phyloP scores from a whole-genome alignment of 257 asterid species.

The Solanum paucissectum region DNA sequence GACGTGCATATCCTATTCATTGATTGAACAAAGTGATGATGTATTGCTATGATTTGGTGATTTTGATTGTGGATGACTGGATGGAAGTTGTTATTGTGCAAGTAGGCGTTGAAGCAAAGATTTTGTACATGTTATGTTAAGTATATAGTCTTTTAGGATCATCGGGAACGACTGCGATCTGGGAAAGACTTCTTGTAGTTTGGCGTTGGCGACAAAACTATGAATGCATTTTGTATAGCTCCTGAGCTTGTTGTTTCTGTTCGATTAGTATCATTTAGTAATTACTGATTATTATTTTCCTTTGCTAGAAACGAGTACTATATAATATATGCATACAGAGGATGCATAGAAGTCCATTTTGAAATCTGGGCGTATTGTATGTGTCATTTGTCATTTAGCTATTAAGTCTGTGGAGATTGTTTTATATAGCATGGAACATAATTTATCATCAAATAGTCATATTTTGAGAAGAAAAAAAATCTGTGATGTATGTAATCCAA shows the following conservation, averaged over 20 bases:
- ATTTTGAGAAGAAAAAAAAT: no score
- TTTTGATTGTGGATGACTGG: not conserved
- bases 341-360: not conserved
- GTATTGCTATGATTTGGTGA: not conserved
- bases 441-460: not conserved
- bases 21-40: not conserved
- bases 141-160: not conserved
- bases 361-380: not conserved
- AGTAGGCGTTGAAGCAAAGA: not conserved
- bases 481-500: not conserved
- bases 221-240: not conserved
- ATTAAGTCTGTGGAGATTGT: not conserved
- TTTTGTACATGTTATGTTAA: not conserved
- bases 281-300: not conserved
- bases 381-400: not conserved
- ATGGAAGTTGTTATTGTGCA: not conserved
- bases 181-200: not conserved
- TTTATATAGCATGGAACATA: not conserved
- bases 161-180: not conserved
- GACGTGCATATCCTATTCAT: not conserved
- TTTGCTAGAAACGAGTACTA: not conserved
- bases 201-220: not conserved
- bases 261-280: not conserved
- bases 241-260: not conserved
- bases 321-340: not conserved